A percentile compares a stretch with the other conserved stretches of the same genome.
These are phyloP conservation scores for Rhynchosporium agropyri DNA, from an alignment of 2,329 filamentous ascomycete species.

Conservation along the genomic window DNA sequence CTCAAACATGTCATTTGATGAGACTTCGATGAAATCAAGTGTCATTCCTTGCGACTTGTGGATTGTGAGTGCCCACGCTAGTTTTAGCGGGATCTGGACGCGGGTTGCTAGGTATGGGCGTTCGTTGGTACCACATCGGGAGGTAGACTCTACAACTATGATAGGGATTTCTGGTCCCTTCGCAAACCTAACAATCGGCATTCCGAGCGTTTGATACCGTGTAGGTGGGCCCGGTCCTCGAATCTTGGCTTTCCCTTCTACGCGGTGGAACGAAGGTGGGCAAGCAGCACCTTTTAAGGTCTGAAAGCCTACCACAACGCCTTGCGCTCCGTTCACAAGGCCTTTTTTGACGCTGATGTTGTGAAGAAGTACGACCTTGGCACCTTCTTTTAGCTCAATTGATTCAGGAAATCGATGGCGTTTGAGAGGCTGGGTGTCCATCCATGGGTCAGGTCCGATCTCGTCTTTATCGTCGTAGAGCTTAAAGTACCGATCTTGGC, in stretches of 20 bases:
- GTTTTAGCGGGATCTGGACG: slow-evolving; percentile 70
- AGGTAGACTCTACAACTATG: slow-evolving; percentile 19
- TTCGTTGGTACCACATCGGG: slow-evolving; percentile 17
- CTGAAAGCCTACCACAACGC: slow-evolving; percentile 33
- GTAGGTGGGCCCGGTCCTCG: not conserved
- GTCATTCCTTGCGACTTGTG: slow-evolving; percentile 97
- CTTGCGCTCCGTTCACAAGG: slow-evolving; percentile 40
- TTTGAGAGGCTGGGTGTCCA: slow-evolving; percentile 26
- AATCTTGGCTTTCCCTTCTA: not conserved
- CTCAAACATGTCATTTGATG: slow-evolving; percentile 36
- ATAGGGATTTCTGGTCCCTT: slow-evolving; percentile 27
- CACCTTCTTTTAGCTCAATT: slow-evolving; percentile 35
- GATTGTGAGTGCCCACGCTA: slow-evolving; percentile 94
- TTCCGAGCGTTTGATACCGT: slow-evolving; percentile 5
- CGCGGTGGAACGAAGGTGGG: not conserved
- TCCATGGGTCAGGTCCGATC: slow-evolving; percentile 4
- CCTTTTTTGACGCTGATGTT: slow-evolving; percentile 30
- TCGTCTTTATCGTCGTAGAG: not conserved
- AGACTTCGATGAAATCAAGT: slow-evolving; percentile 36
- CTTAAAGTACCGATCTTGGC: slow-evolving; percentile 22
- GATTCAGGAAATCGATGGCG: slow-evolving; percentile 29
- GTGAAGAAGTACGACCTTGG: slow-evolving; percentile 37
- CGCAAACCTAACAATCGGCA: slow-evolving; percentile 33
- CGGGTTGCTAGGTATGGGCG: slow-evolving; percentile 33
- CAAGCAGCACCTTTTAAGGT: slow-evolving; percentile 6